phyloP scores from a whole-genome alignment of 495 filamentous ascomycete species.

The Penicillium odoratum region DNA sequence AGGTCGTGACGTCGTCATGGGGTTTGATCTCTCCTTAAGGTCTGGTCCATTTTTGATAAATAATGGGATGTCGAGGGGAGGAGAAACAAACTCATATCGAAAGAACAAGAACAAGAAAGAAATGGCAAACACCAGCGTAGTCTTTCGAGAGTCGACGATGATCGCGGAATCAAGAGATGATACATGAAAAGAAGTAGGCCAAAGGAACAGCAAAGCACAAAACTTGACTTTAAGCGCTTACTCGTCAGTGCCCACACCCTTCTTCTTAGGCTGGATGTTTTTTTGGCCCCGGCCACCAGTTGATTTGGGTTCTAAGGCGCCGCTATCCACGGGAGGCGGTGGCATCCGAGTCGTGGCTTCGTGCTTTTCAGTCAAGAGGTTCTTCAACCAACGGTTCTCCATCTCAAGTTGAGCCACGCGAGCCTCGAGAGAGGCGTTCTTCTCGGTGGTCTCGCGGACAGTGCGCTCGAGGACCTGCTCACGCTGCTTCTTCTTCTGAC shows the following conservation, averaged over 20 bases:
- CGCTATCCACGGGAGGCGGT: slow-evolving; percentile 31
- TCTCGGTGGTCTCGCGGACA: slow-evolving; percentile 88
- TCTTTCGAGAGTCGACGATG: slow-evolving; percentile 3
- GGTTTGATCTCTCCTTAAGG: background rate
- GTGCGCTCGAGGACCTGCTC: slow-evolving; percentile 89
- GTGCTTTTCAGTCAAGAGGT: slow-evolving; percentile 90
- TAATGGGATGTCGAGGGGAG: slow-evolving; percentile 1
- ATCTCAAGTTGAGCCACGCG: slow-evolving; percentile 85
- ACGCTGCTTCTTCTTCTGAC: slow-evolving; percentile 98
- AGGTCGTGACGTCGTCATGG: slow-evolving; percentile 35
- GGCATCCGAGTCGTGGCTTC: slow-evolving; percentile 38
- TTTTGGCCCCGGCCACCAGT: slow-evolving; percentile 36
- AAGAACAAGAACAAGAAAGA: slow-evolving; percentile 5
- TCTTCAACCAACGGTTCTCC: slow-evolving; percentile 97
- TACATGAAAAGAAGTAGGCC: slow-evolving; percentile 17
- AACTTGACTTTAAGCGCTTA: slow-evolving; percentile 30
- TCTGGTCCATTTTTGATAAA: slow-evolving; percentile 6
- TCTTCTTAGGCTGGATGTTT: slow-evolving; percentile 51
- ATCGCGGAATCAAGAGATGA: slow-evolving; percentile 16
- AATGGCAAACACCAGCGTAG: slow-evolving; percentile 4
- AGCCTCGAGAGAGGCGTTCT: slow-evolving; percentile 74
- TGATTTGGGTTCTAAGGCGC: slow-evolving; percentile 26
- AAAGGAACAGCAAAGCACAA: slow-evolving; percentile 17
- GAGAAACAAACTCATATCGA: slow-evolving; percentile 4
- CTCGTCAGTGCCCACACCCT: slow-evolving; percentile 46